phyloP scores from a whole-genome alignment of 345 rosid genomes.

The Conringia planisiliqua region DNA sequence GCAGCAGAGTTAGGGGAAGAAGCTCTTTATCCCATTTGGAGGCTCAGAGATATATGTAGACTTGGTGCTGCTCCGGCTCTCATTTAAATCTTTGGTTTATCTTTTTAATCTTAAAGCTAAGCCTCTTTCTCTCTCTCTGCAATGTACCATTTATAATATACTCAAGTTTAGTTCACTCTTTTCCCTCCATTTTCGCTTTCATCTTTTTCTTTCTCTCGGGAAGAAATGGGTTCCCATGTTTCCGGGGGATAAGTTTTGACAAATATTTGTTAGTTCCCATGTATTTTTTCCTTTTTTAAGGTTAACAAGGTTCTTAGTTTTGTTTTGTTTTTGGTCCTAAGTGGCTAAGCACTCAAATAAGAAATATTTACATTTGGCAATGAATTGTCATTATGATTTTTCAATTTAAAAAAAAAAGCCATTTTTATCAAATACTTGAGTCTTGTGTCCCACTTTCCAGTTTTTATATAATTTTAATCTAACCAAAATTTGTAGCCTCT shows the following conservation, averaged over 20 bases:
- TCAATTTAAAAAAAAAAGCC: not conserved
- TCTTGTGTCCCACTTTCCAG: not conserved
- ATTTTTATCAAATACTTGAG: not conserved
- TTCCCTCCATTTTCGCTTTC: not conserved
- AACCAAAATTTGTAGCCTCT: not conserved
- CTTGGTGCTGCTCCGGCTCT: slow-evolving; percentile 79
- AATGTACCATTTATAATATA: not conserved
- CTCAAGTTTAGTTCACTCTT: not conserved
- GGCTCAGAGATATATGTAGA: slow-evolving; percentile 71
- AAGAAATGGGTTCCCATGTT: slow-evolving; percentile 3
- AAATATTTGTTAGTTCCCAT: slow-evolving; percentile 1
- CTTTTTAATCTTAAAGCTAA: not conserved
- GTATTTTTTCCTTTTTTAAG: not conserved
- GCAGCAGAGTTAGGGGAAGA: slow-evolving; percentile 85
- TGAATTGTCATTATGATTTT: not conserved
- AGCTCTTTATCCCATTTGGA: slow-evolving; percentile 85
- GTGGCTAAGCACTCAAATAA: not conserved
- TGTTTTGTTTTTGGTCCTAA: not conserved
- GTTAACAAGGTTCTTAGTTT: not conserved
- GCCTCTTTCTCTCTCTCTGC: slow-evolving; percentile 2
- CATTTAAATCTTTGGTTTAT: slow-evolving; percentile 38
- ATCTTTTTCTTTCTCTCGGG: not conserved
- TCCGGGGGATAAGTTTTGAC: slow-evolving; percentile 23
- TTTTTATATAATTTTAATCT: not conserved
- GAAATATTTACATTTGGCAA: not conserved